Evolutionary conservation across 2,329 filamentous ascomycete species (phyloP).

Genomic region (Penicillium sclerotigenum): DNA sequence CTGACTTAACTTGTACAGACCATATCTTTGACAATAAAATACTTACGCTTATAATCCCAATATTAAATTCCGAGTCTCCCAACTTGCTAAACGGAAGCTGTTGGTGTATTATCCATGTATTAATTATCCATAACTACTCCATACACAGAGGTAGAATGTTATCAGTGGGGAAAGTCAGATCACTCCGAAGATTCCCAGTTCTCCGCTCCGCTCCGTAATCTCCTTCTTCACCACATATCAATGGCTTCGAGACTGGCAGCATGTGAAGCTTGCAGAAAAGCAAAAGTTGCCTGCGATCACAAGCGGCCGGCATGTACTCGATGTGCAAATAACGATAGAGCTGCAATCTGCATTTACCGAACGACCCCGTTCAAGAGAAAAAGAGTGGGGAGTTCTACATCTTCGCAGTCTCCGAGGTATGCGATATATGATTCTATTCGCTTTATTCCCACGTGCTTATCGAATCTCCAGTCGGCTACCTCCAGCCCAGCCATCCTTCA

Average conservation of each 20-base stretch:
- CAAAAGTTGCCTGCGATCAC: slow-evolving; percentile 26
- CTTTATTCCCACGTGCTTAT: background rate
- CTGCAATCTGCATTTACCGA: slow-evolving; percentile 26
- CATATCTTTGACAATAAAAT: background rate
- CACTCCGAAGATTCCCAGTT: slow-evolving; percentile 12
- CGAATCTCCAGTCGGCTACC: slow-evolving; percentile 10
- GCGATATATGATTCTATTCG: background rate
- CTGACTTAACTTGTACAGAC: background rate
- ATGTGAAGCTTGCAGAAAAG: slow-evolving; percentile 25
- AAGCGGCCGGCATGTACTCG: slow-evolving; percentile 23
- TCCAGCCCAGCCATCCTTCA: slow-evolving; percentile 19
- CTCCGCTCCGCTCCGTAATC: slow-evolving; percentile 15
- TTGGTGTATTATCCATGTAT: background rate
- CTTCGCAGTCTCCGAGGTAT: slow-evolving; percentile 6
- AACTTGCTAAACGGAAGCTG: background rate
- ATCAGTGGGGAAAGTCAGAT: background rate
- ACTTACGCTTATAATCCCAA: background rate
- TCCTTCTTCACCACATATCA: slow-evolving; percentile 1
- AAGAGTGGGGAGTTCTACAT: slow-evolving; percentile 18
- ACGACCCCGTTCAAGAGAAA: slow-evolving; percentile 26
- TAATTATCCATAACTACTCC: background rate
- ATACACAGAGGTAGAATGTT: background rate
- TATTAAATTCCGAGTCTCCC: background rate
- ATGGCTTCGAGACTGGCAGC: slow-evolving; percentile 26
- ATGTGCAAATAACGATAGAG: slow-evolving; percentile 13